Evolutionary conservation across 331 rosid species (phyloP), one percentile per base, ranked within the genome.

Genomic region (Cucumis variabilis): DNA sequence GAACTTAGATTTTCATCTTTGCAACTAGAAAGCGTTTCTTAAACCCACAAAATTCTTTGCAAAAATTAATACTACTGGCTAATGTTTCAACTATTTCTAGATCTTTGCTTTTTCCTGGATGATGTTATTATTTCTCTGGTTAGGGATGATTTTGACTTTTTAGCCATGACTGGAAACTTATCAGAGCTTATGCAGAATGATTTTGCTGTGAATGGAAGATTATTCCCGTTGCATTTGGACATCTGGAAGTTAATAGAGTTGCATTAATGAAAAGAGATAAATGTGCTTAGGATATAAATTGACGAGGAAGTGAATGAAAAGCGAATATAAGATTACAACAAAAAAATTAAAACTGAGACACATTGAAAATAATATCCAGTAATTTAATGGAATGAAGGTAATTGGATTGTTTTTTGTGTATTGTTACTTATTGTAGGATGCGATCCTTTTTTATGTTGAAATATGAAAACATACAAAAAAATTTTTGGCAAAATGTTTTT

Each of bases 121-220:
- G 44, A 37, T 4, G 78, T 13, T 79, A 79, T 79, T 78, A 16
- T 79, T 51, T 79, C 84, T 79, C 63, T 79, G 16, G 84, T 16
- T 27, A 16, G 44, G 84, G 44, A 25, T 79, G 67, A 51, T 79
- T 79, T 51, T 53, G 84, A 53, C 46, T 79, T 79, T 53, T 53
- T 44, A 25, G 67, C 67, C 44, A 79, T 53, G 48, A 60, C 83
- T 23, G 41, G 83, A 51, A 78, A 77, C 62, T 48, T 20, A 33
- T 48, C 23, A 50, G 37, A 30, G 66, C 41, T 78, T 8, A 78
- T 16, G 65, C 65, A 77, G 37, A 50, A 77, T 77, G 83, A 48
- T 76, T 46, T 19, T 78, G 41, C 66, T 78, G 84, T 53, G 24
- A 53, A 79, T 51, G 84, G 67, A 79, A 79, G 16, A 76, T 79